Evolutionary conservation across 768 basidiomycete species (phyloP).

Genomic region (Tulasnella sp.): DNA sequence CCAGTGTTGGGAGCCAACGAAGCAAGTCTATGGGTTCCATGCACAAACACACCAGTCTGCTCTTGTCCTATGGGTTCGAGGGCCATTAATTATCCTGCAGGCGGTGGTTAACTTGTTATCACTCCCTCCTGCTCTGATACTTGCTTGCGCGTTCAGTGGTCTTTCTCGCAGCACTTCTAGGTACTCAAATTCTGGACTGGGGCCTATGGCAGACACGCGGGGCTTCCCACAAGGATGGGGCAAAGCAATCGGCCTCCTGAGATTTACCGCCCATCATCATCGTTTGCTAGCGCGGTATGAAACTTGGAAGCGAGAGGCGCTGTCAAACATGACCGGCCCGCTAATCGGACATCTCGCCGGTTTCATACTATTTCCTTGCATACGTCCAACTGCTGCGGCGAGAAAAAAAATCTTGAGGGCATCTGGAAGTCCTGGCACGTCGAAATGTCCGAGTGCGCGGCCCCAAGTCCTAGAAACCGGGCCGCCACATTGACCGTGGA

Average conservation of each 20-base stretch:
- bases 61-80: too few relatives aligned
- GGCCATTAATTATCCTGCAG: too few relatives aligned
- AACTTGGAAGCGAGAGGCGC: not conserved
- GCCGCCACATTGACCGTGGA: not conserved
- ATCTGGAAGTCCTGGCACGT: not conserved
- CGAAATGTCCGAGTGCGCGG: too few relatives aligned
- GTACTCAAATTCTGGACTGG: not conserved
- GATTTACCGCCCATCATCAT: too few relatives aligned
- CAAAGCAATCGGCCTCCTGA: not conserved
- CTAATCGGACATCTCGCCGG: not conserved
- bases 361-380: not conserved
- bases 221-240: not conserved
- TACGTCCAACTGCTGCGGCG: not conserved
- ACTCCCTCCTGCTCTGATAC: not conserved
- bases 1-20: conserved; percentile 24
- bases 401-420: not conserved
- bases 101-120: too few relatives aligned
- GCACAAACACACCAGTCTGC: conserved; percentile 17
- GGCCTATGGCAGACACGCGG: not conserved
- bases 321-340: not conserved
- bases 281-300: too few relatives aligned
- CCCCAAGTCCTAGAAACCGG: not conserved
- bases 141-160: not conserved
- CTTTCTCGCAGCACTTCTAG: not conserved
- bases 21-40: not conserved